Percentiles rank a stretch among this genome's conserved stretches.
phyloP scores from a whole-genome alignment of 257 asterid species.

The Gentiana dahurica region DNA sequence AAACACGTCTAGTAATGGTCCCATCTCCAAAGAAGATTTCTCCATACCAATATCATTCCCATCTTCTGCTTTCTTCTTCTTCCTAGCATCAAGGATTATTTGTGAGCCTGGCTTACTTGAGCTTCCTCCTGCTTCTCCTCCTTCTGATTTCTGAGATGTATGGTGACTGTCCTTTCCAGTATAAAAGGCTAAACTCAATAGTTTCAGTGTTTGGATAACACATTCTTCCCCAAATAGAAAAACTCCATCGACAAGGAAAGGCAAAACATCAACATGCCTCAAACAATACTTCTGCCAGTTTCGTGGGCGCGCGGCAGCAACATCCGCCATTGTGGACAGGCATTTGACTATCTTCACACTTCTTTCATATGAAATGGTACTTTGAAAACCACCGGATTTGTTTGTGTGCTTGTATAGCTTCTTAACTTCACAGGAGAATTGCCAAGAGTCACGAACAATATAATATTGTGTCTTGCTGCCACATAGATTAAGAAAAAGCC shows the following conservation, averaged over 20 bases:
- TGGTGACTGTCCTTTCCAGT: slow-evolving; percentile 72
- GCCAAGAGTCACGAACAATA: slow-evolving; percentile 96
- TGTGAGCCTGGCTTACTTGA: slow-evolving; percentile 60
- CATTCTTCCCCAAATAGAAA: slow-evolving; percentile 93
- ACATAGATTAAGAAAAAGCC: slow-evolving; percentile 91
- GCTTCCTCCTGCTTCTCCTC: slow-evolving; percentile 47
- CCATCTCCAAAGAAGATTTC: slow-evolving; percentile 93
- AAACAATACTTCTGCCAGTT: slow-evolving; percentile 97
- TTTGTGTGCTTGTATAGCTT: slow-evolving; percentile 81
- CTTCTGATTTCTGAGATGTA: slow-evolving; percentile 66
- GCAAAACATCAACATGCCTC: slow-evolving; percentile 71
- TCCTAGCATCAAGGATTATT: slow-evolving; percentile 51
- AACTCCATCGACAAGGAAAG: slow-evolving; percentile 75
- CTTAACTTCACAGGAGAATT: slow-evolving; percentile 78
- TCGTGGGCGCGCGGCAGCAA: slow-evolving; percentile 88
- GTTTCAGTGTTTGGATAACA: slow-evolving; percentile 74
- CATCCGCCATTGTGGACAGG: slow-evolving; percentile 86
- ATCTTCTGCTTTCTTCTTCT: slow-evolving; percentile 95
- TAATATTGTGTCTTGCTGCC: slow-evolving; percentile 98
- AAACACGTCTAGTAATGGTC: slow-evolving; percentile 62
- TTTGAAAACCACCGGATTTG: slow-evolving; percentile 91
- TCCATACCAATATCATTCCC: slow-evolving; percentile 62
- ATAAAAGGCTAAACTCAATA: slow-evolving; percentile 77
- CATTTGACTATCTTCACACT: slow-evolving; percentile 92
- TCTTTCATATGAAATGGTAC: slow-evolving; percentile 80